Evolutionary conservation across 495 filamentous ascomycete species (phyloP), one percentile per base, ranked within the genome.

Genomic region (Patellaria atrata): DNA sequence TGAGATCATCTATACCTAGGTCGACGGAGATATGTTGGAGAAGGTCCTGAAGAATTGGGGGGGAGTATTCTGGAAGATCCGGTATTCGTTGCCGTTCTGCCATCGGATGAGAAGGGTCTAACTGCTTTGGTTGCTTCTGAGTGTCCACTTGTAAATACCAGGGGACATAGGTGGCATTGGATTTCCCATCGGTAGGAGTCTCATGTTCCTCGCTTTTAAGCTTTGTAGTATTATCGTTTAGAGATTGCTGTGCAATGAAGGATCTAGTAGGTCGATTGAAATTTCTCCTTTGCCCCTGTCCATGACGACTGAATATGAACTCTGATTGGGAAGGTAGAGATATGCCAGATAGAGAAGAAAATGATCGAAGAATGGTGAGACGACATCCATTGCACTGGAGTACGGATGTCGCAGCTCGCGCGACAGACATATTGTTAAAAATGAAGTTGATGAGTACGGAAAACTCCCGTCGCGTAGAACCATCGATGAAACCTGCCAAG

Each of bases 61-160:
- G 89, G 4, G 87, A 62, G 19, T 74, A 60, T 15, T 67, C 59
- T 21, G 89, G 89, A 10, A 91, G 63, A 4, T 77, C 68, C 12
- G 91, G 89, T 14, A 97, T 59, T 11, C 70, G 62, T 43, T 80
- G 69, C 22, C 64, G 70, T 18, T 74, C 64, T 36, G 65, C 61
- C 24, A 79, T 46, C 1, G 73, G 61, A 28, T 60, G 61, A 5
- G 65, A 48, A 33, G 65, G 62, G 23, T 34, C 33, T 13, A 16
- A 17, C 22, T 22, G 12, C 6, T 57, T 52, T 1, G 62, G 61
- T 13, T 33, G 44, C 27, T 49, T 38, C 11, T 60, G 53, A 19
- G n/a, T n/a, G n/a, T n/a, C n/a, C n/a, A 79, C 74, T 53, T 84
- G 75, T 26, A 94, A 69, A 58, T 93, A 94, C 89, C 89, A 97